Conservation (phyloP, 495 filamentous ascomycete genomes). For the Beverwykella pulmonaria region DNA sequence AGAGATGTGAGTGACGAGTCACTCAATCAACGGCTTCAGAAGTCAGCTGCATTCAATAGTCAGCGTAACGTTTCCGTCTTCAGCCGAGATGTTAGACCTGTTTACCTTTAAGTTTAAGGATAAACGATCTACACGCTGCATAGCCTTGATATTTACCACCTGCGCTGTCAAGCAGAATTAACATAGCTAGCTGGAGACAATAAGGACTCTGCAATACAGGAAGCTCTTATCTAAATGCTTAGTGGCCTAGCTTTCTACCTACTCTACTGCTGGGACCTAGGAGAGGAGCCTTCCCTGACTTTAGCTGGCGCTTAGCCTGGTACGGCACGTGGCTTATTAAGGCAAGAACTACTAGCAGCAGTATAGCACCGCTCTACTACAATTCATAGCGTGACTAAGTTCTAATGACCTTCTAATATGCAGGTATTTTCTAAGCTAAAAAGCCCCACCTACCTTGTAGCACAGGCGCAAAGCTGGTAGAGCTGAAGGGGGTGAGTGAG, state of each 20-base stretch:
- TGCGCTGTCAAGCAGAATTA: constrained; percentile 22
- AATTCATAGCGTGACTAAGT: constrained; percentile 11
- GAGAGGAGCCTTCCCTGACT: constrained; percentile 16
- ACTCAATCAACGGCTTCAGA: too few species aligned
- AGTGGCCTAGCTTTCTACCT: constrained; percentile 26
- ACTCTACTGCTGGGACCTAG: constrained; percentile 25
- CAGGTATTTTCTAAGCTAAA: constrained; percentile 13
- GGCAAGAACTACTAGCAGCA: not conserved
- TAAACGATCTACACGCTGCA: constrained; percentile 16
- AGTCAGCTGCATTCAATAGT: too few species aligned
- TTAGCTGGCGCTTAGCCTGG: constrained; percentile 12
- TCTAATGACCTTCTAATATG: constrained; percentile 9
- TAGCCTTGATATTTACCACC: constrained; percentile 24
- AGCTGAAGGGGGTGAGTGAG: constrained; percentile 26
- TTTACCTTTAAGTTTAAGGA: constrained; percentile 27
- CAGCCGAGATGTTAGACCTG: constrained; percentile 23
- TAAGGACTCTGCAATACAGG: constrained; percentile 14
- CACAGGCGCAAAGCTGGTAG: constrained; percentile 8
- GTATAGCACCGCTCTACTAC: constrained; percentile 10
- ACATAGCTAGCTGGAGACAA: constrained; percentile 12
- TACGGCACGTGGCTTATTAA: constrained; percentile 17
- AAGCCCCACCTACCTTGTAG: constrained; percentile 13
- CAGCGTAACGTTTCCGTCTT: too few species aligned
- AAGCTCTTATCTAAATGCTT: constrained; percentile 22
- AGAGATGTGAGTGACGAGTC: too few species aligned